These are phyloP conservation scores for Neurospora africana DNA, from an alignment of 495 filamentous ascomycete species.

Conservation along the genomic window DNA sequence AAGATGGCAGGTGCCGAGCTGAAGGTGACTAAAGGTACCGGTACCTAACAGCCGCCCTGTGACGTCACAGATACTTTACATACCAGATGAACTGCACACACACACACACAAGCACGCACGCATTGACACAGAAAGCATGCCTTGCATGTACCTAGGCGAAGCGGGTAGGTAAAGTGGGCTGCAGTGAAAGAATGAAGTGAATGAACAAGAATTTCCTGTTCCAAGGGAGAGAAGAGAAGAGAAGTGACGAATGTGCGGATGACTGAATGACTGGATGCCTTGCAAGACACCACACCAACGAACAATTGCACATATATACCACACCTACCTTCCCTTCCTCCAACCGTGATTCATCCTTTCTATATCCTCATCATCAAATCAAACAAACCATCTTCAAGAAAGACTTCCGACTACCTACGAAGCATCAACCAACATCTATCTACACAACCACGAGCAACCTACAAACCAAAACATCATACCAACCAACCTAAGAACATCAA, in stretches of 20 bases:
- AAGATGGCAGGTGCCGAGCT: background rate
- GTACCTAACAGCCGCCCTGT: background rate
- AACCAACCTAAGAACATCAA: conserved; percentile 12
- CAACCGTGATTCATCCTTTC: background rate
- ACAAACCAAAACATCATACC: background rate
- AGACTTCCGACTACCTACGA: conserved; percentile 2
- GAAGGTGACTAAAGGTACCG: background rate
- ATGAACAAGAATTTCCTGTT: background rate
- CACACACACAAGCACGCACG: background rate
- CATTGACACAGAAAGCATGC: background rate
- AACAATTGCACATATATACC: background rate
- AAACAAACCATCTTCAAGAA: background rate
- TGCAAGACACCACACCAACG: background rate
- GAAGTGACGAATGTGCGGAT: background rate
- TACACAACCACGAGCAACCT: conserved; percentile 6
- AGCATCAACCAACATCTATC: conserved; percentile 3
- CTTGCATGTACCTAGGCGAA: background rate
- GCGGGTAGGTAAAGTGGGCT: background rate
- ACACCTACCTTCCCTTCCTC: background rate
- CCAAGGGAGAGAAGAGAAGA: background rate
- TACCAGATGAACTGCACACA: background rate
- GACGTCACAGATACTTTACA: background rate
- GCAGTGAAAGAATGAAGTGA: background rate
- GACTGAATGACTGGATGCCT: background rate
- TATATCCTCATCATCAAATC: background rate